These are phyloP conservation scores for Plasmodium knowlesi DNA, from an alignment of 169 alveolate species.

Conservation along the genomic window DNA sequence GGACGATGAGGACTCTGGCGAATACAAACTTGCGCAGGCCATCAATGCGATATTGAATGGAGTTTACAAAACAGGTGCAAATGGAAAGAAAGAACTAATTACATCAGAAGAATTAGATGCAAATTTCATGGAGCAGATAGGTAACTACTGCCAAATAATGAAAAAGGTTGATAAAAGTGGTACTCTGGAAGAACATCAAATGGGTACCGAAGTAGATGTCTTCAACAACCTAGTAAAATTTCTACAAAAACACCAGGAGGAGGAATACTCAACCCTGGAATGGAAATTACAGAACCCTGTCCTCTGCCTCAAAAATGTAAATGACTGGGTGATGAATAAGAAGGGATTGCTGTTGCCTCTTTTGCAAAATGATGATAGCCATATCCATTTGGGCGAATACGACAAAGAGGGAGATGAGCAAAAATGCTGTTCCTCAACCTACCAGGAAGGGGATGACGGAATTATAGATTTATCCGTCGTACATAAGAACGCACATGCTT, in stretches of 20 bases:
- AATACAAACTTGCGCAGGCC: background rate
- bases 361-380: background rate
- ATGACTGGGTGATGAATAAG: too few species aligned
- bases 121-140: background rate
- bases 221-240: background rate
- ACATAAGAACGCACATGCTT: too few species aligned
- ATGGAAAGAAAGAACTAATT: background rate
- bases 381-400: background rate
- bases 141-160: background rate
- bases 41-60: background rate
- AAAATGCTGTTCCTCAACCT: too few species aligned
- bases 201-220: background rate
- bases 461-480: too few species aligned
- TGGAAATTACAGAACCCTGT: background rate
- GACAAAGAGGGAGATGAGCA: background rate
- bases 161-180: slow-evolving; percentile 12
- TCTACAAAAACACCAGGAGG: background rate
- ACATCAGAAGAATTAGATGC: background rate
- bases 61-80: background rate
- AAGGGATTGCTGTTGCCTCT: too few species aligned
- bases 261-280: background rate
- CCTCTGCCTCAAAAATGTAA: too few species aligned
- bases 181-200: background rate
- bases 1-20: slow-evolving; percentile 1
- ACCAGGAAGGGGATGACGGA: too few species aligned